These are phyloP conservation scores for Phytophthora citrophthora DNA, from an alignment of 352 stramenopile species.

Conservation along the genomic window DNA sequence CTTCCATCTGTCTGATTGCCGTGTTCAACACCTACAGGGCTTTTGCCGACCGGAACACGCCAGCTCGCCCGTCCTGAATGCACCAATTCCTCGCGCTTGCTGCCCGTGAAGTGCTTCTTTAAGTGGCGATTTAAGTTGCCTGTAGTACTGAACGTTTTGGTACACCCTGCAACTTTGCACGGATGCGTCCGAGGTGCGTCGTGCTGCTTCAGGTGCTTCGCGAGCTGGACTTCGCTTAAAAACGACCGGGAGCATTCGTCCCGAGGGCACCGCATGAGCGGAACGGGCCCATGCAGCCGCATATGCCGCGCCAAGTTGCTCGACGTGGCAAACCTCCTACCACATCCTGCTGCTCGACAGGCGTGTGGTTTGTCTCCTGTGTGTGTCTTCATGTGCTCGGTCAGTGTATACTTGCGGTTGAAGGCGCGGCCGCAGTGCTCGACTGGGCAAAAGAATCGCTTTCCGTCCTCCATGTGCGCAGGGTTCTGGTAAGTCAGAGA, in stretches of 20 bases:
- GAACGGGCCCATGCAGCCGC: constrained; percentile 47
- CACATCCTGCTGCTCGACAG: constrained; percentile 42
- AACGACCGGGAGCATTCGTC: constrained; percentile 39
- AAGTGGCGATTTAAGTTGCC: constrained; percentile 66
- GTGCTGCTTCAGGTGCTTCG: constrained; percentile 58
- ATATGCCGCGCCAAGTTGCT: constrained; percentile 69
- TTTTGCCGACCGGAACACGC: constrained; percentile 5
- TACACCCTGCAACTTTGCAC: constrained; percentile 38
- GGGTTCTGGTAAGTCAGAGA: constrained; percentile 18
- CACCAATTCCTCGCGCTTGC: constrained; percentile 20
- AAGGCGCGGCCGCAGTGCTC: constrained; percentile 34
- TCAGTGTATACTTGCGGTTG: constrained; percentile 64
- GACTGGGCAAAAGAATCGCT: constrained; percentile 33
- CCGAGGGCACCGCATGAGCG: constrained; percentile 40
- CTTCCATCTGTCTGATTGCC: constrained; percentile 2
- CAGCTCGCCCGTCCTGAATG: constrained; percentile 12
- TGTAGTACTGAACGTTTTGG: constrained; percentile 67
- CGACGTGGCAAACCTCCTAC: constrained; percentile 62
- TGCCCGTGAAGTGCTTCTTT: constrained; percentile 34
- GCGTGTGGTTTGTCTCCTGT: constrained; percentile 58
- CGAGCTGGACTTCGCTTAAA: constrained; percentile 46
- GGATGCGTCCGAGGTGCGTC: constrained; percentile 30
- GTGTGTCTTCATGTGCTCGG: constrained; percentile 68
- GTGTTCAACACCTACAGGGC: constrained; percentile 25
- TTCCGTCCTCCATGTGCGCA: constrained; percentile 24